Percentiles rank a stretch among this genome's conserved stretches.
phyloP scores from a whole-genome alignment of 2,329 filamentous ascomycete species.

The Leptodontidium sp. region DNA sequence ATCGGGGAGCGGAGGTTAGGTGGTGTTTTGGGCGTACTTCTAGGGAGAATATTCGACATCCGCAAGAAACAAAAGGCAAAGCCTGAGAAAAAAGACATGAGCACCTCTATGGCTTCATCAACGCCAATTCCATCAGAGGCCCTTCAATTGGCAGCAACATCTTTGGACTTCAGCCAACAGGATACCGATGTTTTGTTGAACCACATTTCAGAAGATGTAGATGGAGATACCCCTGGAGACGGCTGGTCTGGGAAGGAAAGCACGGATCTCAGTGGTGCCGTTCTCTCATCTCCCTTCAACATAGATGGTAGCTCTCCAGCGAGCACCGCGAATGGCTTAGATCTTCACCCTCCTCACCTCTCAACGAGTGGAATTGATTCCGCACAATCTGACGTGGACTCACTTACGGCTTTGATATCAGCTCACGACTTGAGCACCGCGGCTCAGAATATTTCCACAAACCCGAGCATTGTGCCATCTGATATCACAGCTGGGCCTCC shows the following conservation, averaged over 20 bases:
- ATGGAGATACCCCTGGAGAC: slow-evolving; percentile 26
- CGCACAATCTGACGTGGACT: slow-evolving; percentile 42
- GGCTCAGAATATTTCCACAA: slow-evolving; percentile 20
- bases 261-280: slow-evolving; percentile 24
- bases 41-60: slow-evolving; percentile 72
- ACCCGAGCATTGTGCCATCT: slow-evolving; percentile 17
- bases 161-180: slow-evolving; percentile 28
- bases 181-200: slow-evolving; percentile 31
- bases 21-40: slow-evolving; percentile 72
- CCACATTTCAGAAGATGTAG: slow-evolving; percentile 29
- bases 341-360: slow-evolving; percentile 29
- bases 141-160: slow-evolving; percentile 24
- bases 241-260: slow-evolving; percentile 34
- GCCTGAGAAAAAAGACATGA: slow-evolving; percentile 38
- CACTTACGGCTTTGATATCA: slow-evolving; percentile 41
- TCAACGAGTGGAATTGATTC: slow-evolving; percentile 25
- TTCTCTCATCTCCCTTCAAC: slow-evolving; percentile 33
- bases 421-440: slow-evolving; percentile 36
- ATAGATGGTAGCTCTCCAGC: slow-evolving; percentile 27
- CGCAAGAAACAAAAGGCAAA: slow-evolving; percentile 47
- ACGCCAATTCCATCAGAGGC: slow-evolving; percentile 28
- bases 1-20: slow-evolving; percentile 71
- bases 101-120: slow-evolving; percentile 30
- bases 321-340: slow-evolving; percentile 30
- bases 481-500: slow-evolving; percentile 33